phyloP scores from a whole-genome alignment of 129 eudicot genomes.

The Chrysanthemum seticuspe region DNA sequence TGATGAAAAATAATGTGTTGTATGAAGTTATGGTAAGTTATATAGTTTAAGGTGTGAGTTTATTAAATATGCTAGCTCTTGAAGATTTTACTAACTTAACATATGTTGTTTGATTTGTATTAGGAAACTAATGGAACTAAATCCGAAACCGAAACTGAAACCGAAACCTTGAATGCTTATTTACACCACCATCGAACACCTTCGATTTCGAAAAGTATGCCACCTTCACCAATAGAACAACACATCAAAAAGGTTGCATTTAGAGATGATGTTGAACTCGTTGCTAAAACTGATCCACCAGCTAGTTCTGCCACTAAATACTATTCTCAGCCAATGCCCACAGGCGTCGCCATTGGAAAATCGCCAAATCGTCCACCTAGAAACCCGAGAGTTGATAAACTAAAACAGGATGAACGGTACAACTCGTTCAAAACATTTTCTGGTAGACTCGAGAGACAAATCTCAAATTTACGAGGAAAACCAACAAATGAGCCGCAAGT shows the following conservation, averaged over 20 bases:
- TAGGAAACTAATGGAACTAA: conserved; percentile 40
- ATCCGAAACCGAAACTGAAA: conserved; percentile 18
- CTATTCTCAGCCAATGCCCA: conserved; percentile 70
- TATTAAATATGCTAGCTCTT: neutral
- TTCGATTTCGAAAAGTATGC: conserved; percentile 79
- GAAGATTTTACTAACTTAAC: conserved; percentile 6
- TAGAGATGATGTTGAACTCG: conserved; percentile 33
- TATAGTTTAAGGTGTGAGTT: neutral
- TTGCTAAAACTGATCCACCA: conserved; percentile 6
- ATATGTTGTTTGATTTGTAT: conserved; percentile 2
- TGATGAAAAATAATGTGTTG: conserved; percentile 21
- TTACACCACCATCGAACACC: conserved; percentile 40
- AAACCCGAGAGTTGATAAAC: conserved; percentile 30
- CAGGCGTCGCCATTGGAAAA: conserved; percentile 28
- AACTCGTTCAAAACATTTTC: conserved; percentile 82
- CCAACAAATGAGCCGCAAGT: conserved; percentile 23
- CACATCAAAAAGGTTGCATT: conserved; percentile 43
- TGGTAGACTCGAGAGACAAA: conserved; percentile 63
- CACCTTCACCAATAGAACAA: conserved; percentile 57
- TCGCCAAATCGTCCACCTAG: conserved; percentile 18
- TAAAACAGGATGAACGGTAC: conserved; percentile 50
- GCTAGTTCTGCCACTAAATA: conserved; percentile 30
- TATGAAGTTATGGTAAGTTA: conserved; percentile 15
- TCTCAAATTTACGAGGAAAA: conserved; percentile 55
- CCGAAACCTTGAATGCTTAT: conserved; percentile 15